Conservation (phyloP, 2,329 filamentous ascomycete genomes). For the Cytospora leucostoma region DNA sequence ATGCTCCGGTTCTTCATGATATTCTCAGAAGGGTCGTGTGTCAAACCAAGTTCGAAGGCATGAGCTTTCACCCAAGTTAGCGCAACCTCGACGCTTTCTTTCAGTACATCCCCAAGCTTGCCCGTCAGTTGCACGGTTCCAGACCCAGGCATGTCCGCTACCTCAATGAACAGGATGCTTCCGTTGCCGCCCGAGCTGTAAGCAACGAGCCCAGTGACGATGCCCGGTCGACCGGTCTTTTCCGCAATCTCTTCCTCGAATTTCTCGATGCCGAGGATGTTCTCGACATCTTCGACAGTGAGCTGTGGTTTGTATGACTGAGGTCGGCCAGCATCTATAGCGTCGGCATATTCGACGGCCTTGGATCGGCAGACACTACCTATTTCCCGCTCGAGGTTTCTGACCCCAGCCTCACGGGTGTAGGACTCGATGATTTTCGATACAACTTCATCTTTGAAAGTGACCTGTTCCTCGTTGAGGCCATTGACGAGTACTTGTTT, state of each 20-base stretch:
- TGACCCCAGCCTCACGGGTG: conserved; percentile 93
- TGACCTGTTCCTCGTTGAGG: conserved; percentile 72
- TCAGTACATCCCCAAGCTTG: conserved; percentile 93
- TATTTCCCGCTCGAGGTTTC: conserved; percentile 93
- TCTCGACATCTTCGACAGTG: conserved; percentile 78
- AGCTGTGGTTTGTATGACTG: conserved; percentile 74
- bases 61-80: conserved; percentile 97
- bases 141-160: conserved; percentile 92
- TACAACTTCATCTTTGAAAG: conserved; percentile 78
- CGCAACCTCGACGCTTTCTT: conserved; percentile 95
- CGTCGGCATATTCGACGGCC: conserved; percentile 92
- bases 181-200: conserved; percentile 92
- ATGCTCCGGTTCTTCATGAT: conserved; percentile 95
- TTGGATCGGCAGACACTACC: conserved; percentile 93
- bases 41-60: conserved; percentile 85
- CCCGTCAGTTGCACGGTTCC: conserved; percentile 93
- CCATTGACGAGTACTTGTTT: conserved; percentile 95
- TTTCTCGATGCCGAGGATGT: conserved; percentile 87
- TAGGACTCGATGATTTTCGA: conserved; percentile 96
- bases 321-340: conserved; percentile 70
- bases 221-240: conserved; percentile 77
- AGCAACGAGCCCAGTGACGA: conserved; percentile 94
- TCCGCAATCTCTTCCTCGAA: conserved; percentile 97
- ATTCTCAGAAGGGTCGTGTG: conserved; percentile 77
- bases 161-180: conserved; percentile 96